phyloP scores from a whole-genome alignment of 768 basidiomycete species.

The Amanita pallidorosea region DNA sequence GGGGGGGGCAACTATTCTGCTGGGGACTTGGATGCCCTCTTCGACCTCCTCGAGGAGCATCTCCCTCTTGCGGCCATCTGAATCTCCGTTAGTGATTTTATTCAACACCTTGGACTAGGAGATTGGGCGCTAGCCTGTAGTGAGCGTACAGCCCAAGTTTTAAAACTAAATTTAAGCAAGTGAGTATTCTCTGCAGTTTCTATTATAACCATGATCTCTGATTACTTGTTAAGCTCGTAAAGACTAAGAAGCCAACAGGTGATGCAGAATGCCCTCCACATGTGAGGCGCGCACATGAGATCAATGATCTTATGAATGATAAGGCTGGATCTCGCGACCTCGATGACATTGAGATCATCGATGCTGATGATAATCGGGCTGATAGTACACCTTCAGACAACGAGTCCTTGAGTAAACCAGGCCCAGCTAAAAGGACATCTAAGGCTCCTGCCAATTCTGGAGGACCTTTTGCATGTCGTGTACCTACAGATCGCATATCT shows the following conservation, averaged over 20 bases:
- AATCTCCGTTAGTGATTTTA: too few relatives aligned
- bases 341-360: constrained; percentile 7
- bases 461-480: background rate
- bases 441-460: background rate
- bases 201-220: too few relatives aligned
- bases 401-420: background rate
- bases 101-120: too few relatives aligned
- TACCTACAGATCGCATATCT: background rate
- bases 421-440: background rate
- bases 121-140: too few relatives aligned
- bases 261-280: constrained; percentile 5
- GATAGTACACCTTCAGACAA: background rate
- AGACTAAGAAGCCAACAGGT: too few relatives aligned
- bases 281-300: constrained; percentile 6
- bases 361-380: constrained; percentile 7
- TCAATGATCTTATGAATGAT: constrained; percentile 10
- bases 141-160: too few relatives aligned
- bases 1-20: constrained; percentile 14
- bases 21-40: constrained; percentile 9
- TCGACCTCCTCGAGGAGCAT: constrained; percentile 8
- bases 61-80: background rate
- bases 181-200: too few relatives aligned
- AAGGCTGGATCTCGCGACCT: constrained; percentile 7
- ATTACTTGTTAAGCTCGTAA: too few relatives aligned
- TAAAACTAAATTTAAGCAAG: too few relatives aligned